phyloP scores from a whole-genome alignment of 163 green algal species.

The Trebouxia gelatinosa region DNA sequence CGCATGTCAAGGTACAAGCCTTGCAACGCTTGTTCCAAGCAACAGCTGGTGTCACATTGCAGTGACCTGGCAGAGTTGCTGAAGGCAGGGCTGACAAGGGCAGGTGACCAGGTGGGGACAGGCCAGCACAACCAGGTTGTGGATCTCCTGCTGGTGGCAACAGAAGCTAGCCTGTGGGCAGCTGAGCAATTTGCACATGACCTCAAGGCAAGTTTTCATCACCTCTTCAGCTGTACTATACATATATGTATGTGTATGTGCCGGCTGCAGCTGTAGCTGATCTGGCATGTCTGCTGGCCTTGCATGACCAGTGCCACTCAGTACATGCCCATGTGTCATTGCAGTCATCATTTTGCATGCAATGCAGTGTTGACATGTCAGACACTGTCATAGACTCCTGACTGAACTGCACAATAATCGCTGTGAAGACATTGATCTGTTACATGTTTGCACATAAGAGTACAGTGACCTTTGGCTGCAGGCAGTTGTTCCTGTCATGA shows the following conservation, averaged over 20 bases:
- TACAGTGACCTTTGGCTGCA: neutral
- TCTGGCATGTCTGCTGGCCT: no score
- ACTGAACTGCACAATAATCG: neutral
- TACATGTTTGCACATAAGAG: neutral
- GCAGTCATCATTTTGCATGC: no score
- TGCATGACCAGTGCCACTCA: no score
- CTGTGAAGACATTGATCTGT: neutral
- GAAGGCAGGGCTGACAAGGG: no score
- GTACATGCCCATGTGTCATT: neutral
- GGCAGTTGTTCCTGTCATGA: neutral
- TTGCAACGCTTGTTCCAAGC: no score
- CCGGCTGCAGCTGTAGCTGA: no score
- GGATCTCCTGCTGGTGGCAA: neutral
- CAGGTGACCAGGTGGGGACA: neutral
- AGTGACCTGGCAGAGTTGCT: no score
- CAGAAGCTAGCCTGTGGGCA: constrained; percentile 6
- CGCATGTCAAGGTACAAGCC: no score
- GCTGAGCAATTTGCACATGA: constrained; percentile 5
- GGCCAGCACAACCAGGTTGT: neutral
- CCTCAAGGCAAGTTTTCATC: neutral
- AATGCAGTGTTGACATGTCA: neutral
- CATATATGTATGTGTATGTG: no score
- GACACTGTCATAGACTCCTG: neutral
- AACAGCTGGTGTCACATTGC: no score
- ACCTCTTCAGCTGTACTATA: neutral